phyloP scores from a whole-genome alignment of 345 rosid genomes.

The Moringa oleifera region DNA sequence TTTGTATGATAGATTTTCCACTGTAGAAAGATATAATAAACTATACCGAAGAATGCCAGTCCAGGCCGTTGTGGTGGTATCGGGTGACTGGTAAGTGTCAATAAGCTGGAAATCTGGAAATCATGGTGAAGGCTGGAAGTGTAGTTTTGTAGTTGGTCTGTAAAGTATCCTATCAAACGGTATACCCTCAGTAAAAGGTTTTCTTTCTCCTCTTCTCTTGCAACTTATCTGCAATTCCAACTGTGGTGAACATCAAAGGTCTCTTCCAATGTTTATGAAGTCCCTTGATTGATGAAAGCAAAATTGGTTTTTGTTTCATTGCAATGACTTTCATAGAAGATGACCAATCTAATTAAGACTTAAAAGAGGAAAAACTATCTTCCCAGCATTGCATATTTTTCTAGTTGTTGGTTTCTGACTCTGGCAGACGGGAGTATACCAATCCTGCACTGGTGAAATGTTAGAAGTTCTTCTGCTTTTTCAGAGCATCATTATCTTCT shows the following conservation, averaged over 20 bases:
- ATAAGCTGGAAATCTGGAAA: constrained; percentile 28
- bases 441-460: too few species aligned
- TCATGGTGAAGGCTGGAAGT: constrained; percentile 1
- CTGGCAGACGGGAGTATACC: too few species aligned
- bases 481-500: too few species aligned
- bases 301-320: too few species aligned
- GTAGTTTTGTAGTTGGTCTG: constrained; percentile 31
- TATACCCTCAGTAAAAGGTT: constrained; percentile 13
- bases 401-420: too few species aligned
- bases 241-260: background rate
- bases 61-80: constrained; percentile 65
- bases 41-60: constrained; percentile 54
- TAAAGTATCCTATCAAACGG: constrained; percentile 26
- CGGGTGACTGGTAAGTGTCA: constrained; percentile 66
- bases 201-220: background rate
- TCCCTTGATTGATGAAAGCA: too few species aligned
- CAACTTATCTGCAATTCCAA: background rate
- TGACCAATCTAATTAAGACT: too few species aligned
- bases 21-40: constrained; percentile 21
- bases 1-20: constrained; percentile 22
- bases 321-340: too few species aligned
- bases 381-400: too few species aligned
- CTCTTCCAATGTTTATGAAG: too few species aligned
- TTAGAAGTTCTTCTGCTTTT: too few species aligned
- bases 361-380: too few species aligned